phyloP scores from a whole-genome alignment of 2,329 filamentous ascomycete genomes.

The Sporothrix euskadiensis region DNA sequence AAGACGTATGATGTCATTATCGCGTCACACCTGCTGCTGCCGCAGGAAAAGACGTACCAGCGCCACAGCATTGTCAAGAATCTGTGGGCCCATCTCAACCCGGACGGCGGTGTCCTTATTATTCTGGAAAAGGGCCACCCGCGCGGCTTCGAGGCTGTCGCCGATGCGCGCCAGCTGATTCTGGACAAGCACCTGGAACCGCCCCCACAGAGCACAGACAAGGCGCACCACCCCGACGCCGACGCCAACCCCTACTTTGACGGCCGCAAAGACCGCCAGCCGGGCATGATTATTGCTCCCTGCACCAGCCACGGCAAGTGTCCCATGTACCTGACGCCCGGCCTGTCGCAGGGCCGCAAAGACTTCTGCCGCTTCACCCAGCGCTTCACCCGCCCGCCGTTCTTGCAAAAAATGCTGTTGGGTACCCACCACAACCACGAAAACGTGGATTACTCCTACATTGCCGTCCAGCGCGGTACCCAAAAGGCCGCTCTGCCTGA shows the following conservation, averaged over 20 bases:
- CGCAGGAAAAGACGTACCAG: slow-evolving; percentile 71
- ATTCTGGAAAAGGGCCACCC: slow-evolving; percentile 89
- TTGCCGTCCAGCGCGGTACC: slow-evolving; percentile 76
- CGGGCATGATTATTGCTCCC: slow-evolving; percentile 66
- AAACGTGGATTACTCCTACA: slow-evolving; percentile 86
- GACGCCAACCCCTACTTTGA: slow-evolving; percentile 31
- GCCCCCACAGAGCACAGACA: slow-evolving; percentile 43
- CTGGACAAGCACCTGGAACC: slow-evolving; percentile 73
- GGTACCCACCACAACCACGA: slow-evolving; percentile 76
- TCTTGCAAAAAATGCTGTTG: slow-evolving; percentile 74
- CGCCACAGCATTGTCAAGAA: slow-evolving; percentile 81
- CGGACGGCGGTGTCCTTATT: slow-evolving; percentile 81
- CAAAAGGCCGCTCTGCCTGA: not conserved
- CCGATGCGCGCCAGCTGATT: slow-evolving; percentile 76
- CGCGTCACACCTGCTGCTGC: slow-evolving; percentile 79
- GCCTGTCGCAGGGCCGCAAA: slow-evolving; percentile 71
- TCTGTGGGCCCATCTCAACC: slow-evolving; percentile 82
- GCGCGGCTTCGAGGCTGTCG: slow-evolving; percentile 88
- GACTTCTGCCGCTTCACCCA: slow-evolving; percentile 92
- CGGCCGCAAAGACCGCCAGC: slow-evolving; percentile 47
- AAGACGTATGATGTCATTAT: slow-evolving; percentile 91
- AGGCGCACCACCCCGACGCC: too few relatives aligned
- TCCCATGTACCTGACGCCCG: slow-evolving; percentile 79
- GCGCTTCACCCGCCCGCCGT: slow-evolving; percentile 79
- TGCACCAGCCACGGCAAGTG: slow-evolving; percentile 89